phyloP scores from a whole-genome alignment of 306 rosid genomes.

The Casuarina glauca region DNA sequence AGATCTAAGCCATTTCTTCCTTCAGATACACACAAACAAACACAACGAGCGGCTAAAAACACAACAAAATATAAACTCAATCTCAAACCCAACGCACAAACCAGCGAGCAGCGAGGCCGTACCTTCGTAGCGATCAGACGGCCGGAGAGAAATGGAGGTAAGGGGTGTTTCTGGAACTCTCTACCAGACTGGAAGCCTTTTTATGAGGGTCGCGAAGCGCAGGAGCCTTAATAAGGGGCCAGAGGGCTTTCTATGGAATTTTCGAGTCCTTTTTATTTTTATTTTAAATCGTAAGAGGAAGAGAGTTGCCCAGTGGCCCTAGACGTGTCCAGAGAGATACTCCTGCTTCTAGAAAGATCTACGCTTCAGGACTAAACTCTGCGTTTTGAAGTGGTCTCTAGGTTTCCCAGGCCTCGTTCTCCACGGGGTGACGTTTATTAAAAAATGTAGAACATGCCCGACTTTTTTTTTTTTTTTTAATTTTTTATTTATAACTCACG shows the following conservation, averaged over 20 bases:
- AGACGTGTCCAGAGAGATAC: slow-evolving; percentile 45
- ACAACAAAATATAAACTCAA: slow-evolving; percentile 1
- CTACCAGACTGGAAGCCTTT: slow-evolving; percentile 22
- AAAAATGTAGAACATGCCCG: too few relatives aligned
- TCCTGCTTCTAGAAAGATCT: slow-evolving; percentile 61
- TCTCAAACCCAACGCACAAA: slow-evolving; percentile 23
- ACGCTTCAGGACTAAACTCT: not conserved
- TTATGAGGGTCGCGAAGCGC: not conserved
- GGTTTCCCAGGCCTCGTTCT: too few relatives aligned
- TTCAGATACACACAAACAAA: slow-evolving; percentile 4
- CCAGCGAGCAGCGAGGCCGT: slow-evolving; percentile 3
- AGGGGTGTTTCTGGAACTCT: slow-evolving; percentile 45
- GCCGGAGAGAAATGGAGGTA: not conserved
- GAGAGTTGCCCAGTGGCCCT: slow-evolving; percentile 21
- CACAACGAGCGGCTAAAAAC: not conserved
- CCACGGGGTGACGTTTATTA: too few relatives aligned
- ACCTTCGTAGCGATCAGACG: slow-evolving; percentile 44
- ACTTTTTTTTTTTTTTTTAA: too few relatives aligned
- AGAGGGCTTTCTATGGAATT: slow-evolving; percentile 37
- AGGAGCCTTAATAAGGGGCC: slow-evolving; percentile 15
- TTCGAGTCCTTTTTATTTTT: slow-evolving; percentile 12
- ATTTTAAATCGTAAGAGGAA: not conserved
- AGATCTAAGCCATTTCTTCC: slow-evolving; percentile 44
- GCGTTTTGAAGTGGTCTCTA: too few relatives aligned
- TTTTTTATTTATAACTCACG: too few relatives aligned